Evolutionary conservation across 352 stramenopile species (phyloP), one percentile per base, ranked within the genome.

Genomic region (Phytophthora fragariae): DNA sequence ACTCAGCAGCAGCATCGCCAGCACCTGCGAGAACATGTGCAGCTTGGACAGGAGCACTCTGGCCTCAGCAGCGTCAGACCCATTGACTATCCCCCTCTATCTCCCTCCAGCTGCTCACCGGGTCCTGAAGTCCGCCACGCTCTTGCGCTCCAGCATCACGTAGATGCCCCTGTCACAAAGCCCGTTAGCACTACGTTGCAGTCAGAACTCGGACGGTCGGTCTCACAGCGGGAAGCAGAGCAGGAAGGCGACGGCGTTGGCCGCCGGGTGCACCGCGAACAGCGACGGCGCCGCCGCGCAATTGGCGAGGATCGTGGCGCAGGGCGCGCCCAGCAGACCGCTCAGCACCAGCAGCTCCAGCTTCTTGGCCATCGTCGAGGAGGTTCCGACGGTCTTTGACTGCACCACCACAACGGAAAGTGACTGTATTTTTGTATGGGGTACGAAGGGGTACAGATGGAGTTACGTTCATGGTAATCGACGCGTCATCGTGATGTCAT

Each of bases 211-310:
- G 35, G 35, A 41, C 14, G 10, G 1, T 12, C 41, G 41, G 14
- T 49, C 41, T 49, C 74, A 89, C 80, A 83, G 56, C 33, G 85
- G 85, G 59, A 87, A 89, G 72, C 83, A 85, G 11, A 92, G 56
- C 58, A 91, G 69, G 68, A 88, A 89, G 35, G 83, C 82, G 56
- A 93, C 50, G 33, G 86, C 77, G 47, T 91, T 93, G 55, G 80
- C 76, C 14, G 84, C 86, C 14, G 84, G 86, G 70, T 93, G 86
- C 52, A 88, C 62, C 5, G 86, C 79, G 47, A 93, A 92, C 24
- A 93, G 72, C 24, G 73, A 82, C 27, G 79, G 79, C 10, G 73
- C 67, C 5, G 62, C 35, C 21, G 59, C 68, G 53, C 72, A 82
- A 10, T 80, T 76, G 50, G 57, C 60, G 55, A 93, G 58, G 70